Conservation (phyloP, 306 rosid genomes). For the Betula pendula region DNA sequence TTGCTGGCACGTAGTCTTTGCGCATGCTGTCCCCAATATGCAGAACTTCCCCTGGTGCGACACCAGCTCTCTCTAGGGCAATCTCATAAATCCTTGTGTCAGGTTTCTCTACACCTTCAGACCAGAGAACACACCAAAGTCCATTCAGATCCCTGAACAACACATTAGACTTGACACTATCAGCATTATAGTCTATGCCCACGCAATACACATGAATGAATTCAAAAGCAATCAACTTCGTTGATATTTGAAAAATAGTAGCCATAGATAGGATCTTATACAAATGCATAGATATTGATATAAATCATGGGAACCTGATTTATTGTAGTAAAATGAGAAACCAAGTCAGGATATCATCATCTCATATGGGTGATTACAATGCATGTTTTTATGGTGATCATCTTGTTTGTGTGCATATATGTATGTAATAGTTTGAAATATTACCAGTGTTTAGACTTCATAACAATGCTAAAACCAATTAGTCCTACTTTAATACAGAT, state of each 20-base stretch:
- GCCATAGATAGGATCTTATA: not conserved
- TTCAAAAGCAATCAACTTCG: not conserved
- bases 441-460: not conserved
- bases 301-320: not conserved
- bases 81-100: constrained; percentile 75
- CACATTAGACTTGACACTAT: constrained; percentile 7
- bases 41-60: constrained; percentile 61
- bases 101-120: constrained; percentile 88
- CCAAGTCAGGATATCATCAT: too few relatives aligned
- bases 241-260: not conserved
- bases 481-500: not conserved
- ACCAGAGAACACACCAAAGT: constrained; percentile 95
- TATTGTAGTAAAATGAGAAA: too few relatives aligned
- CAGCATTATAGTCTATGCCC: not conserved
- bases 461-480: not conserved
- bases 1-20: constrained; percentile 86
- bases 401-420: not conserved
- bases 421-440: not conserved
- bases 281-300: not conserved
- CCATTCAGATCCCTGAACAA: constrained; percentile 89
- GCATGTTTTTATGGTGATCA: not conserved
- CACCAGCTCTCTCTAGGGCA: constrained; percentile 80
- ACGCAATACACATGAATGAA: not conserved
- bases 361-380: too few relatives aligned
- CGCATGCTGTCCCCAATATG: constrained; percentile 96